Evolutionary conservation across 495 filamentous ascomycete species (phyloP).

Genomic region (Trichoderma gamsii): DNA sequence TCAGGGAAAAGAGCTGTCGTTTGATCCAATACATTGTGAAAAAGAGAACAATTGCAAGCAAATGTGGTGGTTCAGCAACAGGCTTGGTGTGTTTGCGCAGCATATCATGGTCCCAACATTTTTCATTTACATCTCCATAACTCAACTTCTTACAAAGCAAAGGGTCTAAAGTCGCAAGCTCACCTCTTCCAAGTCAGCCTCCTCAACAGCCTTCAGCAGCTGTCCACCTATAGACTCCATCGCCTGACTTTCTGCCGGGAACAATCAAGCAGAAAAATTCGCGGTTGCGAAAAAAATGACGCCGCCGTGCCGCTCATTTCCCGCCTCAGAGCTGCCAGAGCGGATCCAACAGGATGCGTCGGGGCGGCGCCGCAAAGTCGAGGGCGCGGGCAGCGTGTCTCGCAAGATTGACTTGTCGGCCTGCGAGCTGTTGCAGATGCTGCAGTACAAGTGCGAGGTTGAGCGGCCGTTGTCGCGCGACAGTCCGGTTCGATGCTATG

Average conservation of each 20-base stretch:
- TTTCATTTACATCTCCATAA: not conserved
- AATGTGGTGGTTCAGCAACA: not conserved
- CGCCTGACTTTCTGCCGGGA: conserved; percentile 16
- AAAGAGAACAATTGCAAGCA: not conserved
- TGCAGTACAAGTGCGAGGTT: conserved; percentile 76
- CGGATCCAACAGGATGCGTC: conserved; percentile 43
- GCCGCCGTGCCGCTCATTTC: conserved; percentile 53
- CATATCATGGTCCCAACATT: not conserved
- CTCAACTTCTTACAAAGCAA: not conserved
- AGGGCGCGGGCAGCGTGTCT: conserved; percentile 33
- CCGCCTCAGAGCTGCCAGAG: conserved; percentile 43
- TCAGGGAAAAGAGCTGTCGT: not conserved
- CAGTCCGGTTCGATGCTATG: conserved; percentile 61
- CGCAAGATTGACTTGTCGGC: conserved; percentile 46
- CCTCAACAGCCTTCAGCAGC: conserved; percentile 47
- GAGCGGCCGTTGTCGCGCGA: conserved; percentile 45
- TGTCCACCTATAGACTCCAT: conserved; percentile 51
- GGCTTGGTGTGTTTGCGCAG: no score
- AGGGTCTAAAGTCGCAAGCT: conserved; percentile 21
- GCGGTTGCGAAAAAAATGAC: conserved; percentile 42
- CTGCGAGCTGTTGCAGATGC: conserved; percentile 69
- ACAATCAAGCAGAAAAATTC: not conserved
- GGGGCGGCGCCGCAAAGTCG: conserved; percentile 46
- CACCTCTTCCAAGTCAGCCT: conserved; percentile 36
- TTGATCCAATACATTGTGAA: not conserved